These are phyloP conservation scores for Tremellales sp. DNA, from an alignment of 1,284 basidiomycete genomes.

Conservation along the genomic window DNA sequence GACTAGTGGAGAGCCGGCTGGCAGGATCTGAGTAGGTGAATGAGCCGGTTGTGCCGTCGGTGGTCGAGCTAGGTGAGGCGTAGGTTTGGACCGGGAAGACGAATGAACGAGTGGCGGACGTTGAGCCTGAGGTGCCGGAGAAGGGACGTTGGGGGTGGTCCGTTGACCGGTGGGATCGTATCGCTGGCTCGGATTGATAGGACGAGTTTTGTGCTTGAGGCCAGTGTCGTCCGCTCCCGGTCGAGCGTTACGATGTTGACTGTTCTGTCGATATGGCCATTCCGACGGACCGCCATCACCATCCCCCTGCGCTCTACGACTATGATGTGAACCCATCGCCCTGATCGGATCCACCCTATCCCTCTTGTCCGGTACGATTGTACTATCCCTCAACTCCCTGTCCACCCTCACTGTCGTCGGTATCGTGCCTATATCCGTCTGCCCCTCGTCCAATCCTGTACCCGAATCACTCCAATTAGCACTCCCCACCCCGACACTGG, in stretches of 20 bases:
- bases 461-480: slow-evolving; percentile 16
- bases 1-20: not conserved
- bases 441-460: slow-evolving; percentile 2
- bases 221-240: not conserved
- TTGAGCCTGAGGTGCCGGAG: not conserved
- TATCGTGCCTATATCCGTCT: slow-evolving; percentile 7
- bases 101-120: no score
- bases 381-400: slow-evolving; percentile 3
- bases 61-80: not conserved
- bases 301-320: not conserved
- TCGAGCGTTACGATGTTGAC: not conserved
- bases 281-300: not conserved
- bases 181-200: not conserved
- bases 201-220: not conserved
- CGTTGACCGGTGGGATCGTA: not conserved
- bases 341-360: not conserved
- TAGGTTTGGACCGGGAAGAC: no score
- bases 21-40: not conserved
- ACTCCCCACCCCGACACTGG: slow-evolving; percentile 12
- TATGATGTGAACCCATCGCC: not conserved
- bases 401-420: slow-evolving; percentile 9
- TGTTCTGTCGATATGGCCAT: not conserved
- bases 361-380: not conserved
- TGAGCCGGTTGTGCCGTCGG: not conserved
- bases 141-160: not conserved